Evolutionary conservation across 2,329 filamentous ascomycete genomes (phyloP).

Genomic region (Piedraia hortae): DNA sequence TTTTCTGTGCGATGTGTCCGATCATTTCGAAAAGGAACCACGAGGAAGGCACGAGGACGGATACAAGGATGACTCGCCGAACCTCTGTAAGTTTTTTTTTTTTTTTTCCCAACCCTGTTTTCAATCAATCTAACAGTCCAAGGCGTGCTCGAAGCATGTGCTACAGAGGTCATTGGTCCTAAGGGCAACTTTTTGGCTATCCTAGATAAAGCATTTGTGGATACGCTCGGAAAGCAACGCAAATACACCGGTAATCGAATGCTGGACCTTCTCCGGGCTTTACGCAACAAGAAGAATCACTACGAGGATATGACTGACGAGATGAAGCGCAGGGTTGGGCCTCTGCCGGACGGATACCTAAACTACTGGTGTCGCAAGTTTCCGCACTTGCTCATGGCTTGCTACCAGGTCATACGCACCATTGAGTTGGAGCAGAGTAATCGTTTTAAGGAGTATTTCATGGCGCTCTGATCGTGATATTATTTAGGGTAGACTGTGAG

Average conservation of each 20-base stretch:
- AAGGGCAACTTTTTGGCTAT: conserved; percentile 46
- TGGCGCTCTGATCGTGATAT: too few relatives aligned
- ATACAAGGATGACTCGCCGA: conserved; percentile 21
- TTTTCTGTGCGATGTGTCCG: conserved; percentile 89
- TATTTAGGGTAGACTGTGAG: too few relatives aligned
- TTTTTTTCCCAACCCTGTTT: background rate
- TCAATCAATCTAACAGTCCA: background rate
- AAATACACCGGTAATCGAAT: conserved; percentile 73
- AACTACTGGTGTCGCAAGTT: conserved; percentile 61
- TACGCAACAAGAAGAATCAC: conserved; percentile 92
- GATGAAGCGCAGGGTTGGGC: conserved; percentile 43
- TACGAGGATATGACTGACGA: conserved; percentile 83
- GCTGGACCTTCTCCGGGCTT: conserved; percentile 61
- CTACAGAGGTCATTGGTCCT: conserved; percentile 21
- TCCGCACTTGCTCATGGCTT: conserved; percentile 48
- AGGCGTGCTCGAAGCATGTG: conserved; percentile 25
- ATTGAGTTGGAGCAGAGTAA: conserved; percentile 34
- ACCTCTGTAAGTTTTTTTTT: conserved; percentile 18
- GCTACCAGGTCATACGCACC: conserved; percentile 46
- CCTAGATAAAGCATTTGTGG: conserved; percentile 58
- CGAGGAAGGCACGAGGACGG: conserved; percentile 26
- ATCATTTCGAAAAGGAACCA: conserved; percentile 82
- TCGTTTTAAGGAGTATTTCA: conserved; percentile 48
- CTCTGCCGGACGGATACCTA: conserved; percentile 46
- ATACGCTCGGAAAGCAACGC: conserved; percentile 73